A percentile compares a stretch with the other conserved stretches of the same genome.
Evolutionary conservation across 177 flowering plant species (phyloP).

Genomic region (Vitis hybrid): DNA sequence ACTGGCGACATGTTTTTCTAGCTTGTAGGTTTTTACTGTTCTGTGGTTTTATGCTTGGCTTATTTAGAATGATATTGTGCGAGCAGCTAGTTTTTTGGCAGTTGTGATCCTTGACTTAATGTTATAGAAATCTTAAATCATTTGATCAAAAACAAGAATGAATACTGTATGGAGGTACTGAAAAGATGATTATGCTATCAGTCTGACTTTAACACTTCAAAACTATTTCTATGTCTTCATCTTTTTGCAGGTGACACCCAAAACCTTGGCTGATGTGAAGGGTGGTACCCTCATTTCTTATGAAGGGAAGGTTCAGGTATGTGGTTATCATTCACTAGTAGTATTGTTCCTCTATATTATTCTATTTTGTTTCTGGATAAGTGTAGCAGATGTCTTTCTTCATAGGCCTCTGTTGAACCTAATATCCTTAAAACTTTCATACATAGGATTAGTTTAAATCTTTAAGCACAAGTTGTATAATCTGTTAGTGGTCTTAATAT

Average conservation of each 20-base stretch:
- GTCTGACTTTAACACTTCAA: neutral
- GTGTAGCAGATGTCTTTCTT: neutral
- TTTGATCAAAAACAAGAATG: slow-evolving; percentile 80
- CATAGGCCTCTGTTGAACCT: too few relatives aligned
- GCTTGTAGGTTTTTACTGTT: neutral
- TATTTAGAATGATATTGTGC: neutral
- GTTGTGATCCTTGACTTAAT: slow-evolving; percentile 51
- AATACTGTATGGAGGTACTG: slow-evolving; percentile 96
- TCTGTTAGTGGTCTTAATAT: too few relatives aligned
- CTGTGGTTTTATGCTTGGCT: neutral
- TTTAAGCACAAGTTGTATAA: too few relatives aligned
- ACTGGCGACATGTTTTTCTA: neutral
- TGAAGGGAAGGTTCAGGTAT: slow-evolving; percentile 95
- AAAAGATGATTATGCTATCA: neutral
- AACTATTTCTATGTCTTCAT: neutral
- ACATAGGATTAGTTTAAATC: too few relatives aligned
- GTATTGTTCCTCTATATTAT: neutral
- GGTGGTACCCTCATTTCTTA: slow-evolving; percentile 91
- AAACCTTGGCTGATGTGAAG: slow-evolving; percentile 90
- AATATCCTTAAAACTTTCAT: too few relatives aligned
- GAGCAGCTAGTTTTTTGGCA: neutral
- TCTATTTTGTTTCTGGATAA: neutral
- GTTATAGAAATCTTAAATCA: slow-evolving; percentile 79
- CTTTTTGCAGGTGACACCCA: slow-evolving; percentile 87
- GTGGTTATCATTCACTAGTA: slow-evolving; percentile 7